Conservation (phyloP, 2,329 filamentous ascomycete genomes). For the Blastomyces parvus region DNA sequence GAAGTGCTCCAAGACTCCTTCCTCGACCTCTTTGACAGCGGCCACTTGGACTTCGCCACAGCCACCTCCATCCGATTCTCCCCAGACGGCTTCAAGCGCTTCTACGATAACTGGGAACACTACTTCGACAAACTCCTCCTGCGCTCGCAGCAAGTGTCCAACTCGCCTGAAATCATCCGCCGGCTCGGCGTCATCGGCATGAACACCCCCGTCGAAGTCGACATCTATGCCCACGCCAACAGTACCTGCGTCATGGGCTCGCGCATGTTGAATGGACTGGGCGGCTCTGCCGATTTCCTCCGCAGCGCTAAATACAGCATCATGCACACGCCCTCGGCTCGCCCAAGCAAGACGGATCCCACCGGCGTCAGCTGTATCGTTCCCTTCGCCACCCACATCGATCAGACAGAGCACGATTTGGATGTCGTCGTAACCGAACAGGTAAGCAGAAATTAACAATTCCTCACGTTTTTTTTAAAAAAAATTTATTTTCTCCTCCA, state of each 20-base stretch:
- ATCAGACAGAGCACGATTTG: slow-evolving; percentile 87
- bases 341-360: slow-evolving; percentile 73
- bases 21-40: slow-evolving; percentile 83
- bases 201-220: slow-evolving; percentile 91
- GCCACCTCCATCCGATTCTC: slow-evolving; percentile 86
- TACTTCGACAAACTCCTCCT: slow-evolving; percentile 77
- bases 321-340: slow-evolving; percentile 81
- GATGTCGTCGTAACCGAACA: slow-evolving; percentile 75
- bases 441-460: slow-evolving; percentile 18
- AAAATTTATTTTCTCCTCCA: no score
- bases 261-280: slow-evolving; percentile 78
- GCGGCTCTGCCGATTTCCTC: slow-evolving; percentile 73
- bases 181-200: slow-evolving; percentile 82
- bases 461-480: not conserved
- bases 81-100: slow-evolving; percentile 80
- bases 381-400: slow-evolving; percentile 86
- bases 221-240: slow-evolving; percentile 92
- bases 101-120: slow-evolving; percentile 74
- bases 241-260: slow-evolving; percentile 80
- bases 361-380: slow-evolving; percentile 77
- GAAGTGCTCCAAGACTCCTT: slow-evolving; percentile 90
- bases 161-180: slow-evolving; percentile 83
- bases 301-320: slow-evolving; percentile 73
- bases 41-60: slow-evolving; percentile 79
- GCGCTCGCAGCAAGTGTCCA: slow-evolving; percentile 78